Evolutionary conservation across 2,329 filamentous ascomycete species (phyloP), one percentile per base, ranked within the genome.

Genomic region (Immersiporthe knoxdaviesiana): DNA sequence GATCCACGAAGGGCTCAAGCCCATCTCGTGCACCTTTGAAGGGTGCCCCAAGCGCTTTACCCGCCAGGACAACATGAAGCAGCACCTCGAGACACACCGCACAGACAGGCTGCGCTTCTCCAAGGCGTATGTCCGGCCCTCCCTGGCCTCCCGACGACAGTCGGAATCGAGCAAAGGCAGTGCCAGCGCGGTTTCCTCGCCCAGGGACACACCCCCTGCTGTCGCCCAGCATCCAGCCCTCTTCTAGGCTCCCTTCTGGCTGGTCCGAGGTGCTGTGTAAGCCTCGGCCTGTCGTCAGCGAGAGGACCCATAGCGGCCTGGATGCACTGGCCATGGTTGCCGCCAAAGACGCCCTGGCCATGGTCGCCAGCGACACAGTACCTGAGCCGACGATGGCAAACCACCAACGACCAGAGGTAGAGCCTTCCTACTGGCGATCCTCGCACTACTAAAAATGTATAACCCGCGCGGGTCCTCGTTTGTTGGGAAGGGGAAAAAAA

Each of bases 21-120:
- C 89, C 18, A 90, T 93, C 30, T 87, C 84, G 50, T 90, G 88
- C 80, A 85, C 89, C 41, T 92, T 86, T 75, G 81, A 84, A 0
- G 90, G 90, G 70, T 72, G 70, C 56, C 58, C 67, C 62, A 93
- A 93, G 81, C 92, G 91, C 75, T 94, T 94, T 74, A 93, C 91
- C 14, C 90, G 92, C 72, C 90, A 91, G 74, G 92, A 94, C 83
- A 94, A 94, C 83, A 94, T 94, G 92, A 93, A 93, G 84, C 92
- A 94, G 80, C 92, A 94, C 75, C 85, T 92, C 39, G 88, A 92
- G 75, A 94, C 91, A 0, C 92, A 94, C 78, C 90, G 87, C 79
- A 90, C 89, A 79, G 85, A 89, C 72, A 87, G 87, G 80, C 81
- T 81, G 41, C 82, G 85, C 37, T 79, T 81, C 2, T 80, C 81